Evolutionary conservation across 208 protist genomes (phyloP), one percentile per base, ranked within the genome.

Genomic region (Porcisia hertigi): DNA sequence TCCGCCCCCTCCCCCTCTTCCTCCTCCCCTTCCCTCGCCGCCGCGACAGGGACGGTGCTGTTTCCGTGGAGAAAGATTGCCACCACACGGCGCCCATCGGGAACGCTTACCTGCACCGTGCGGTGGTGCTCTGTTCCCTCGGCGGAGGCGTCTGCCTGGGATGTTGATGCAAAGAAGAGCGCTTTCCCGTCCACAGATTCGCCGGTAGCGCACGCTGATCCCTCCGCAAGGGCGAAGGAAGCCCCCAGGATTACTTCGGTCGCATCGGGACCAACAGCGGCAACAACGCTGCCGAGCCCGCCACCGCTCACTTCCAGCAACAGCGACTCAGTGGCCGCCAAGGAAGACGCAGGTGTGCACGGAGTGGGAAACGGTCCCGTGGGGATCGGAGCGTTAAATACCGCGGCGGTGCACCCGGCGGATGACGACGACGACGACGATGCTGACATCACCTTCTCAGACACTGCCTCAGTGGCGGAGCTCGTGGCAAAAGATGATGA

Each of bases 381-480:
- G 39, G 62, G 20, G 66, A 43, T 25, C 11, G 63, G 47, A n/a
- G 41, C 41, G 0, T 8, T 2, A 2, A 67, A n/a, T 47, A 57
- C 53, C 30, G 39, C 43, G 12, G 55, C 14, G 30, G 49, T n/a
- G 23, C 1, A 5, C n/a, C 18, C 25, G 8, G 69, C 23, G 11
- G 47, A 59, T 16, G 75, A 45, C 7, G 70, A 81, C 57, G 60
- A 63, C 43, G 57, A 80, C 41, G 63, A 71, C 16, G 57, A 81
- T 30, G 65, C 63, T 14, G 52, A 53, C 43, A 77, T 85, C 72
- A 36, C 67, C 76, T 85, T 85, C 58, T 75, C 71, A 39, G 64
- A 72, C 12, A 25, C 1, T 5, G 34, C 55, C 53, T 77, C 76
- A 3, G 60, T 69, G 2, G 53, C 71, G 1, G 81, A 86, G 69